phyloP scores from a whole-genome alignment of 2,329 filamentous ascomycete species.

The Polychaeton citri region DNA sequence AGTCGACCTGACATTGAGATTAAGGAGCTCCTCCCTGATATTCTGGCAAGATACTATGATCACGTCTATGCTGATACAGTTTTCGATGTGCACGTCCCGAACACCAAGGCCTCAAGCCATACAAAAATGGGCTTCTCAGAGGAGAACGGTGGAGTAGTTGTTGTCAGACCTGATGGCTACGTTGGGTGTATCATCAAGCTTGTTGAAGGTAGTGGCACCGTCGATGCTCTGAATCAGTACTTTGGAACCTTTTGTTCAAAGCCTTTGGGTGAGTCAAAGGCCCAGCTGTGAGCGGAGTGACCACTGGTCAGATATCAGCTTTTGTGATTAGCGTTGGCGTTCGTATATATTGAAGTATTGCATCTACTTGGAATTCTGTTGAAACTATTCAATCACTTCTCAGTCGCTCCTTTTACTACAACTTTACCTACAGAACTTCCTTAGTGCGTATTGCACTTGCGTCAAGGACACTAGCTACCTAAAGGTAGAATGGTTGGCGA shows the following conservation, averaged over 20 bases:
- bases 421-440: too few species aligned
- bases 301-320: too few species aligned
- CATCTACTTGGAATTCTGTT: too few species aligned
- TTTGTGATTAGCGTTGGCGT: too few species aligned
- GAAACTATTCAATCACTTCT: too few species aligned
- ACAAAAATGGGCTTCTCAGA: slow-evolving; percentile 72
- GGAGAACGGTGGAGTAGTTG: slow-evolving; percentile 62
- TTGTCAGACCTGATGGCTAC: slow-evolving; percentile 79
- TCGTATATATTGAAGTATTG: too few species aligned
- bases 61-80: slow-evolving; percentile 81
- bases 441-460: too few species aligned
- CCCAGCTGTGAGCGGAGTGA: slow-evolving; percentile 12
- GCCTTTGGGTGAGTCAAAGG: slow-evolving; percentile 26
- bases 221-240: slow-evolving; percentile 73
- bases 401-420: too few species aligned
- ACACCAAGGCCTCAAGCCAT: slow-evolving; percentile 63
- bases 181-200: slow-evolving; percentile 64
- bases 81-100: slow-evolving; percentile 55
- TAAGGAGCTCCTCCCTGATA: slow-evolving; percentile 51
- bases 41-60: slow-evolving; percentile 63
- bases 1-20: slow-evolving; percentile 61
- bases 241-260: slow-evolving; percentile 62
- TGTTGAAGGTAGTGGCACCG: slow-evolving; percentile 62
- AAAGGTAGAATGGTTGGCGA: too few species aligned
- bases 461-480: too few species aligned